A percentile compares a stretch with the other conserved stretches of the same genome.
phyloP scores from a whole-genome alignment of 2,329 filamentous ascomycete genomes.

The Daldinia sp. region DNA sequence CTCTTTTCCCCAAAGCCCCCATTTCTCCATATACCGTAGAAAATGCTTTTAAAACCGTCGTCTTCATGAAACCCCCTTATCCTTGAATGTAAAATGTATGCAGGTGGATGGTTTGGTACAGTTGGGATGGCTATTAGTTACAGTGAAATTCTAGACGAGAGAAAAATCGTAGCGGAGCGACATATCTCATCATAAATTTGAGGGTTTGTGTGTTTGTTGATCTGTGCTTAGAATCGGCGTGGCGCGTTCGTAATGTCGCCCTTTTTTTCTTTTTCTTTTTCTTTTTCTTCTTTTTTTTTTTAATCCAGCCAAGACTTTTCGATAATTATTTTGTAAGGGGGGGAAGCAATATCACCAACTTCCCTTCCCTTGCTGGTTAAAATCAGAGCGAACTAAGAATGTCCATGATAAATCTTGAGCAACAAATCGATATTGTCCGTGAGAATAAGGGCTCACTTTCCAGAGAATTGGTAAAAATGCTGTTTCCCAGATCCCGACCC shows the following conservation, averaged over 20 bases:
- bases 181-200: constrained; percentile 18
- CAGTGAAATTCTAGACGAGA: constrained; percentile 25
- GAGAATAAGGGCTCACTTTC: constrained; percentile 25
- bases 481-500: constrained; percentile 4
- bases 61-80: constrained; percentile 24
- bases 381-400: constrained; percentile 14
- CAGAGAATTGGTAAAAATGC: constrained; percentile 13
- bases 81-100: constrained; percentile 24
- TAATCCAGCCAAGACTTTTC: constrained; percentile 3
- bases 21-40: constrained; percentile 33
- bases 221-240: constrained; percentile 5
- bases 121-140: constrained; percentile 33
- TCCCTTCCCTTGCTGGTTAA: constrained; percentile 19
- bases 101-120: constrained; percentile 33
- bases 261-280: not conserved
- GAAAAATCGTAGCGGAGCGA: constrained; percentile 17
- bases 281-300: constrained; percentile 11
- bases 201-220: not conserved
- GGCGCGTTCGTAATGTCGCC: constrained; percentile 1
- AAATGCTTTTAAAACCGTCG: constrained; percentile 35
- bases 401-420: constrained; percentile 5
- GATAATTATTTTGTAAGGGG: not conserved
- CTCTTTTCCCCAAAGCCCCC: constrained; percentile 34
- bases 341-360: constrained; percentile 16
- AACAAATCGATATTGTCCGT: constrained; percentile 17